Base-by-base conservation (phyloP, 1,284 basidiomycete species). In the Porogramme epimiltina region DNA sequence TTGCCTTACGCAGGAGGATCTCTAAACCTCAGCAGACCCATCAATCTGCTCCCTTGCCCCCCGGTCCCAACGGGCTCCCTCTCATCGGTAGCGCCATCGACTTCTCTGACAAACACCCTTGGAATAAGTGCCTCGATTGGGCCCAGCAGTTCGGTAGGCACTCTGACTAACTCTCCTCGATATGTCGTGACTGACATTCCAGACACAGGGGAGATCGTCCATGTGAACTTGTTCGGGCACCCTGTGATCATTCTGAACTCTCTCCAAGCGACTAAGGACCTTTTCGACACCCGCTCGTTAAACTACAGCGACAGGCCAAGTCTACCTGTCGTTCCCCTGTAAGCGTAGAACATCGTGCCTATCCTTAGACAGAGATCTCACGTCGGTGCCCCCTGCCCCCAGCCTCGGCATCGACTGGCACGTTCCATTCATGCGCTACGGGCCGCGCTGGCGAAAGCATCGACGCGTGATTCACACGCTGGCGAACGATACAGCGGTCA, bases 331-430 rank as follows among this genome's bases (percentile, higher is more conserved):
- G 11, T 31, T 31, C 38, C 23, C 24, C 19, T 23, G 23, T 16
- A 38, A 25, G 45, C 54, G n/a, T n/a, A n/a, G n/a, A n/a, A n/a
- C n/a, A n/a, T 31, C 1, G 51, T 42, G n/a, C 26, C 20, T 20
- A 3, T 45, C 28, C 26, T 3, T 28, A 6, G 10, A n/a, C 20
- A n/a, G 2, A 15, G 4, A 11, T 5, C 31, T 3, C 18, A 2
- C 22, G n/a, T 15, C 23, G 20, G 9, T 15, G 13, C 10, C n/a
- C 33, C 5, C 8, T 9, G 34, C 34, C 34, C n/a, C 34, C 34
- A 18, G n/a, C 34, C 74, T 82, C n/a, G 85, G 85, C 23, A 87
- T 84, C 85, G 80, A 81, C 52, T 72, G 82, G 54, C 78, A 80
- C 0, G 71, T 87, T 22, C 83, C 76, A 18, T 73, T 88, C 48